Evolutionary conservation across 345 rosid species (phyloP).

Genomic region (Populus simonii): DNA sequence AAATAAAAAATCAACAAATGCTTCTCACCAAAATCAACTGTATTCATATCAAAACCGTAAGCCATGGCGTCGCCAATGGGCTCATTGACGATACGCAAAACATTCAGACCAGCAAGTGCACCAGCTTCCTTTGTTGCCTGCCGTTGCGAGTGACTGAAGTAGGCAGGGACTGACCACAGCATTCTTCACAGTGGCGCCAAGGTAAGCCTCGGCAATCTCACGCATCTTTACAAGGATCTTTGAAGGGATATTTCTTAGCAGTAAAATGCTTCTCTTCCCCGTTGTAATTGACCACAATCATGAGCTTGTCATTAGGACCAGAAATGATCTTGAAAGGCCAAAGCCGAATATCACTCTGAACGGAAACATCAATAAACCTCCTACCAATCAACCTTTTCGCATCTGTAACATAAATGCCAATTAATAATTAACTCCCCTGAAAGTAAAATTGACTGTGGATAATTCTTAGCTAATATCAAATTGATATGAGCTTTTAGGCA

Average conservation of each 20-base stretch:
- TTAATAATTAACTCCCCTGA: neutral
- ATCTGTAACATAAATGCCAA: neutral
- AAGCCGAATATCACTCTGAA: conserved; percentile 20
- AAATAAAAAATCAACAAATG: conserved; percentile 24
- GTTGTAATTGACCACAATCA: conserved; percentile 28
- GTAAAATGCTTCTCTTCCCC: conserved; percentile 28
- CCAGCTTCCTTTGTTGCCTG: conserved; percentile 31
- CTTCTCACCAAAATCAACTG: conserved; percentile 28
- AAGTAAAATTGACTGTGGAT: too few relatives aligned
- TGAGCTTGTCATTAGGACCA: conserved; percentile 25
- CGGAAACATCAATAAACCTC: conserved; percentile 19
- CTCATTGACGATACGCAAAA: conserved; percentile 22
- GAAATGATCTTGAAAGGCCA: conserved; percentile 28
- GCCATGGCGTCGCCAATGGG: conserved; percentile 32
- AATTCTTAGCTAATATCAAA: too few relatives aligned
- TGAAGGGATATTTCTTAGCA: conserved; percentile 29
- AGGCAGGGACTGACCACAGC: conserved; percentile 32
- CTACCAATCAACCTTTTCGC: conserved; percentile 30
- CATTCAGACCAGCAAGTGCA: conserved; percentile 23
- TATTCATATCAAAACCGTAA: conserved; percentile 28
- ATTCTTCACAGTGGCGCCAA: conserved; percentile 18
- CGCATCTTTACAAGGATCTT: conserved; percentile 18
- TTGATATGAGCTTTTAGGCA: too few relatives aligned
- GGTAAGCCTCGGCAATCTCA: conserved; percentile 31
- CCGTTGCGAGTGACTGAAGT: conserved; percentile 29